These are phyloP conservation scores for Acer saccharum DNA, from an alignment of 345 rosid species.

Conservation along the genomic window DNA sequence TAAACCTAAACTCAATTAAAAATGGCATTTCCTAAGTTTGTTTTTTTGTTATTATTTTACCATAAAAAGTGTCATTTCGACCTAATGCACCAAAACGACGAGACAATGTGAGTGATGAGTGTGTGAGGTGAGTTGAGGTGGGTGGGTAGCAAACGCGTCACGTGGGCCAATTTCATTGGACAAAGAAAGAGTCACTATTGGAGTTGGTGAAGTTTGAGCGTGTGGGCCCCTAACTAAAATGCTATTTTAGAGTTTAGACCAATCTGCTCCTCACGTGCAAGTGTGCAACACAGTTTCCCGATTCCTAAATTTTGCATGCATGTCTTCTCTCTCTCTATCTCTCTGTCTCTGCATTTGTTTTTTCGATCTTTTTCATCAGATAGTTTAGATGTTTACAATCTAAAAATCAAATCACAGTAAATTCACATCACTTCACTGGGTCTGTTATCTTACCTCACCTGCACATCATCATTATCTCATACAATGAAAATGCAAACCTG, in stretches of 20 bases:
- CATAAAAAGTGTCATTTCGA: background rate
- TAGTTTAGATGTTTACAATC: too few relatives aligned
- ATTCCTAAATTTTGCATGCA: background rate
- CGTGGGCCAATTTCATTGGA: slow-evolving; percentile 26
- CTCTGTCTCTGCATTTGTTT: background rate
- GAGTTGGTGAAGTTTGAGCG: slow-evolving; percentile 12
- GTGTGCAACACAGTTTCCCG: slow-evolving; percentile 6
- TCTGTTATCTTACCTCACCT: too few relatives aligned
- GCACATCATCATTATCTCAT: too few relatives aligned
- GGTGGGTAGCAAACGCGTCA: slow-evolving; percentile 20
- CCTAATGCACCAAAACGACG: background rate
- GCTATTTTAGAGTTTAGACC: slow-evolving; percentile 20
- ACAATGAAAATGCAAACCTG: too few relatives aligned
- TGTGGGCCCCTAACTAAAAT: slow-evolving; percentile 14
- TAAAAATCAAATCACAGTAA: too few relatives aligned
- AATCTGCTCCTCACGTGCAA: slow-evolving; percentile 23
- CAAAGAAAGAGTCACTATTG: slow-evolving; percentile 2
- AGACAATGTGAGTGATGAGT: too few relatives aligned
- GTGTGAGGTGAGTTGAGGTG: background rate
- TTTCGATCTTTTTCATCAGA: background rate
- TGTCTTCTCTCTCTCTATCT: background rate
- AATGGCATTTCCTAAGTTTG: background rate
- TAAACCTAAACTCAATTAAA: too few relatives aligned
- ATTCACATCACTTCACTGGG: too few relatives aligned
- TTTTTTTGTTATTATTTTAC: too few relatives aligned